Percentiles rank a stretch among this genome's conserved stretches.
phyloP scores from a whole-genome alignment of 78 protist species.

The Blattamonas nauphoetae region DNA sequence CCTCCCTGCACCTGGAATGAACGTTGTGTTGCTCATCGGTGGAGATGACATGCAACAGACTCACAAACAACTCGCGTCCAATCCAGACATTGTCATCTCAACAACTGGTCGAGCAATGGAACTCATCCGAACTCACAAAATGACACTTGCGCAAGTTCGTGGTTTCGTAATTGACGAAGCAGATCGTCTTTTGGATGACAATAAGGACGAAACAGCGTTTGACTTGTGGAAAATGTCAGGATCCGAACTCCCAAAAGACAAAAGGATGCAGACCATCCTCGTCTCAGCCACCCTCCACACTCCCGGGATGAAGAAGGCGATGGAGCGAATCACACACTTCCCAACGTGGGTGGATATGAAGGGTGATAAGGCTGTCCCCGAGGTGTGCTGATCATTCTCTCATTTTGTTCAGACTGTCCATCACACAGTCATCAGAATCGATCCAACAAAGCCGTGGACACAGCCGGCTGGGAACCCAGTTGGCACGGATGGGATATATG shows the following conservation, averaged over 20 bases:
- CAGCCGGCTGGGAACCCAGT: background rate
- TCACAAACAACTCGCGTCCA: background rate
- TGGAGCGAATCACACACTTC: constrained; percentile 28
- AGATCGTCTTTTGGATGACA: constrained; percentile 43
- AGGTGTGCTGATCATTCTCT: background rate
- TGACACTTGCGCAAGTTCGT: constrained; percentile 15
- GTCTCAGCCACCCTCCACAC: constrained; percentile 78
- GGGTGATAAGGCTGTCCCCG: constrained; percentile 66
- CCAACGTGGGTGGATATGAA: constrained; percentile 82
- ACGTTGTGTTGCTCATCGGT: constrained; percentile 39
- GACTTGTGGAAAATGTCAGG: background rate
- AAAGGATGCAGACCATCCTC: constrained; percentile 19
- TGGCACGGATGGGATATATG: constrained; percentile 49
- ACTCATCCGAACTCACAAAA: constrained; percentile 23
- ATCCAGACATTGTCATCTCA: constrained; percentile 66
- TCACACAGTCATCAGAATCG: constrained; percentile 5
- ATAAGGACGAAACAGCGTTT: background rate
- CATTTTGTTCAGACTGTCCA: constrained; percentile 37
- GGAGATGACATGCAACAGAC: constrained; percentile 8
- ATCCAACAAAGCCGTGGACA: constrained; percentile 7
- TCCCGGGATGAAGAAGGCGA: constrained; percentile 20
- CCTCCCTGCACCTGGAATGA: constrained; percentile 32
- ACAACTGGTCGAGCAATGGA: constrained; percentile 63
- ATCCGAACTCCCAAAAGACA: background rate
- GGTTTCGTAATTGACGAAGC: constrained; percentile 74